These are phyloP conservation scores for Populus ilicifolia DNA, from an alignment of 345 rosid genomes.

Conservation along the genomic window DNA sequence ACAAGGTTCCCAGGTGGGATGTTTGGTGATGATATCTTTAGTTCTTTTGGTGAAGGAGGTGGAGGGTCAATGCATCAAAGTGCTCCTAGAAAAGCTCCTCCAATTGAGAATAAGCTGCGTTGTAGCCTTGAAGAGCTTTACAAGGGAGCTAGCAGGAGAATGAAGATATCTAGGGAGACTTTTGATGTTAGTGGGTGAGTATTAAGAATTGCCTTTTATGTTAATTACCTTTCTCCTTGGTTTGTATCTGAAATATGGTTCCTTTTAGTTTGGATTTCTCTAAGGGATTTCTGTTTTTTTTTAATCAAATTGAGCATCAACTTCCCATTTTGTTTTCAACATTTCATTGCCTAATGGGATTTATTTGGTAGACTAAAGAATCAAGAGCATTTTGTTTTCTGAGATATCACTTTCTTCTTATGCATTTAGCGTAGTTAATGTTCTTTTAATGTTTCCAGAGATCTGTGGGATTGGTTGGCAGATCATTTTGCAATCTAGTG, in stretches of 20 bases:
- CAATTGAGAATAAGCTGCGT: constrained; percentile 9
- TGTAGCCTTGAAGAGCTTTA: constrained; percentile 17
- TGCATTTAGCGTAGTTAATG: no score
- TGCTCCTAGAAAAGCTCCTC: constrained; percentile 9
- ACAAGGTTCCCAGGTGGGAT: constrained; percentile 6
- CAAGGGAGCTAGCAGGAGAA: constrained; percentile 9
- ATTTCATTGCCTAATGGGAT: background rate
- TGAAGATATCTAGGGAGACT: constrained; percentile 7
- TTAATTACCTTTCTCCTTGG: background rate
- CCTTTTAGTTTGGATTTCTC: background rate
- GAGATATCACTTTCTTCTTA: background rate
- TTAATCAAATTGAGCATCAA: background rate
- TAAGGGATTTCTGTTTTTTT: background rate
- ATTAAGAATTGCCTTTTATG: background rate
- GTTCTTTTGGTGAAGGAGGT: background rate
- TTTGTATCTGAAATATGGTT: background rate
- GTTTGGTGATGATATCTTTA: constrained; percentile 8
- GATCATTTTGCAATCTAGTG: background rate
- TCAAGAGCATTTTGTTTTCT: background rate
- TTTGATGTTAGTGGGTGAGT: constrained; percentile 3
- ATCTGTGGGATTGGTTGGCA: background rate
- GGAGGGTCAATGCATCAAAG: constrained; percentile 10
- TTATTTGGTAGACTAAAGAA: background rate
- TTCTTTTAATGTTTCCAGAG: background rate
- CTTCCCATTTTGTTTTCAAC: background rate